Percentiles rank a stretch among this genome's conserved stretches.
These are phyloP conservation scores for Aspergillus quadrilineatus DNA, from an alignment of 2,329 filamentous ascomycete species.

Conservation along the genomic window DNA sequence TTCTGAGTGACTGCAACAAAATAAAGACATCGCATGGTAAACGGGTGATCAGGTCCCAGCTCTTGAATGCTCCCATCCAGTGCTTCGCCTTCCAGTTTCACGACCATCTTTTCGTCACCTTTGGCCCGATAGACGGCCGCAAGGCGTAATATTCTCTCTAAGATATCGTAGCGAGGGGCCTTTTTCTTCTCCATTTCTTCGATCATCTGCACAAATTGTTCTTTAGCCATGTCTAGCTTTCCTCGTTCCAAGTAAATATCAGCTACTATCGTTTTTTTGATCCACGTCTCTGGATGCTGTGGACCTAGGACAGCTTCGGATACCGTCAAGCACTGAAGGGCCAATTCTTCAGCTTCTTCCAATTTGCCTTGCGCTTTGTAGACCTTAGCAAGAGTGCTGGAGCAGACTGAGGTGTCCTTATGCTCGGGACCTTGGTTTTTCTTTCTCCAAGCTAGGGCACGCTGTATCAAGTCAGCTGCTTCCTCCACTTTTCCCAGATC, in stretches of 20 bases:
- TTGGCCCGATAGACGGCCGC: conserved; percentile 1
- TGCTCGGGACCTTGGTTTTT: conserved; percentile 17
- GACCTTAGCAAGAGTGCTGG: conserved; percentile 15
- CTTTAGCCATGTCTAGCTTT: conserved; percentile 2
- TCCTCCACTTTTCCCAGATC: conserved; percentile 19
- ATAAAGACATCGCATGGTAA: conserved; percentile 9
- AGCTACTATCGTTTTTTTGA: background rate
- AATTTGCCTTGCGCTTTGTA: conserved; percentile 7
- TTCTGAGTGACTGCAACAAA: conserved; percentile 10
- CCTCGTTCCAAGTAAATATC: background rate
- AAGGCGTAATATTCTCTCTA: background rate
- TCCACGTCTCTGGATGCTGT: conserved; percentile 12
- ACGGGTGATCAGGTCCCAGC: conserved; percentile 15
- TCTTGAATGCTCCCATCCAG: conserved; percentile 9
- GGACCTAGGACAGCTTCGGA: conserved; percentile 10
- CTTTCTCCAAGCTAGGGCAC: conserved; percentile 17
- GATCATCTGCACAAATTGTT: background rate
- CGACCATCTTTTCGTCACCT: conserved; percentile 5
- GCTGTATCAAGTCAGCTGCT: conserved; percentile 25
- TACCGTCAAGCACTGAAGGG: conserved; percentile 13
- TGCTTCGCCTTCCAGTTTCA: conserved; percentile 12
- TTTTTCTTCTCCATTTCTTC: background rate
- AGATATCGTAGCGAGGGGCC: background rate
- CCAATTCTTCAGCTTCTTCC: conserved; percentile 29
- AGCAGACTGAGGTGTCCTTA: conserved; percentile 32